Base-by-base conservation (phyloP, 768 basidiomycete species). In the Lyophyllum atratum region DNA sequence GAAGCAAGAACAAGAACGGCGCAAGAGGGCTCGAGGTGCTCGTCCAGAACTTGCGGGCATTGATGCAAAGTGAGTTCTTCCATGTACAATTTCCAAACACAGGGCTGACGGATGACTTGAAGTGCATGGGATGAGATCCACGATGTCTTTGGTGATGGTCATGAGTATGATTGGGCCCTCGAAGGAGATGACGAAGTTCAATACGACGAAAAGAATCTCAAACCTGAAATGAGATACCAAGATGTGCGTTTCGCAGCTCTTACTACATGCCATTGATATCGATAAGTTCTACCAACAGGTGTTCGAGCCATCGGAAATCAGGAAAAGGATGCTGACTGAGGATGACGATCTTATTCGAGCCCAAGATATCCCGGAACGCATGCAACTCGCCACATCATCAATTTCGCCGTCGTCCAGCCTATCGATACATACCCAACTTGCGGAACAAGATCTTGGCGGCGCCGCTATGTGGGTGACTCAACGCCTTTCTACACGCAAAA, bases 281-380 rank as follows among this genome's bases (percentile, higher is more conserved):
- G 46, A 53, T 54, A 29, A 52, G 54, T 31, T 54, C 17, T 58
- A 24, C 60, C 33, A 49, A 12, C 64, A 98, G 95, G 93, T 98
- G 59, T 99, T 98, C 64, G 97, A 99, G 68, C 97, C 97, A 0
- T 91, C 95, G 11, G 95, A 98, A 76, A 98, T 99, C 68, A 86
- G 85, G 50, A 89, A 87, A 58, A 84, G 92, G 39, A 80, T 93
- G 78, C 77, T 98, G 26, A 96, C 94, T 3, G 93, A 95, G 61
- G 93, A 93, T 56, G 97, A 99, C 71, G 92, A 96, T 65, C 77
- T 93, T 45, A 95, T 99, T 59, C 89, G 95, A 45, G 85, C 83
- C 17, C 85, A 84, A 67, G 97, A 98, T 72, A 85, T 92, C 34
- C 97, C 97, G 1, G 97, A 99, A 69, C 89, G 97, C 47, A 94